Evolutionary conservation across 108 stramenopile genomes (phyloP), one percentile per base, ranked within the genome.

Genomic region (Aurantiochytrium sp.): DNA sequence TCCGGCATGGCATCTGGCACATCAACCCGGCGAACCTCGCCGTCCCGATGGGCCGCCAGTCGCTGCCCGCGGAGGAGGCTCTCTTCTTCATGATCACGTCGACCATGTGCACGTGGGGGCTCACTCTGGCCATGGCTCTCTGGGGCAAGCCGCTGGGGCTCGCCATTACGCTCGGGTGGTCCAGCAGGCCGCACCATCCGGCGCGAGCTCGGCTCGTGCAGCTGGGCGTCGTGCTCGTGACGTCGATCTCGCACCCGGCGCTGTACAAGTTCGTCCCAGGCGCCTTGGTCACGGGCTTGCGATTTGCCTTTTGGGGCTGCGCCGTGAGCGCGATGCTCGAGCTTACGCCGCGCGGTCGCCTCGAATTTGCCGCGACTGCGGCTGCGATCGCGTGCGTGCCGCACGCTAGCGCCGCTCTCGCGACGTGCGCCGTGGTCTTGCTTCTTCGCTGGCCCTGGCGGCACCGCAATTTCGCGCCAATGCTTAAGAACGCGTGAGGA

Each of bases 21-120:
- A 41, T 81, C n/a, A 81, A 48, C 32, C 30, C 73, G 1, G n/a
- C 42, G 12, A 48, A 48, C 32, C n/a, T 48, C 19, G n/a, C 32
- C 12, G 6, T 27, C 10, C 73, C 39, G 12, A 30, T 81, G 45
- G 39, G 39, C 45, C 6, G 12, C 36, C 2, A 81, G 6, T 6
- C 39, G 0, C 73, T 81, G 10, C 73, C 73, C 1, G 19, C 32
- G 6, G 73, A 81, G 45, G 73, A 81, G 39, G 73, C 73, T 24
- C 39, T 48, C 24, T 81, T 81, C 3, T 81, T 81, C 45, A 12
- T 81, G 45, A 12, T 81, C 19, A 81, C 73, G 6, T 81, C 73
- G 45, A 81, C 39, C 73, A 81, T 81, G 73, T 81, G 73, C 1
- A 81, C 73, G 45, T 81, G 39, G 39, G 73, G 73, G 19, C 73